Conservation (phyloP, 2,329 filamentous ascomycete genomes). For the Chaetomiaceae sp. region DNA sequence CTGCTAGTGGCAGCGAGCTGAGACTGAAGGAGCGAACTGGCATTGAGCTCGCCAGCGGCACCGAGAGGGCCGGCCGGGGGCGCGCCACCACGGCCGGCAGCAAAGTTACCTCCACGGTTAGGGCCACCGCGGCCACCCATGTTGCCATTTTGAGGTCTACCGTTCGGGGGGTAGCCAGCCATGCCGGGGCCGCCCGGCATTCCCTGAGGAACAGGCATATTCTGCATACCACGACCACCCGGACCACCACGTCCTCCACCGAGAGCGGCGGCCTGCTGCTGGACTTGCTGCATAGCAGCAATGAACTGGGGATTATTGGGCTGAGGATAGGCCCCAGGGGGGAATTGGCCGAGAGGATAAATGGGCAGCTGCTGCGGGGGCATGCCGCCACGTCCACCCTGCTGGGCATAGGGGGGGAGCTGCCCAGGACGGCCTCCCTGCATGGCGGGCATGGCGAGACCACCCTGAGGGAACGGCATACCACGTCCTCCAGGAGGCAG, state of each 20-base stretch:
- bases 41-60: slow-evolving; percentile 38
- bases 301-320: slow-evolving; percentile 75
- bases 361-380: slow-evolving; percentile 81
- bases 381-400: slow-evolving; percentile 81
- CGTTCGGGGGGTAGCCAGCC: slow-evolving; percentile 55
- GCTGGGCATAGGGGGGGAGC: slow-evolving; percentile 80
- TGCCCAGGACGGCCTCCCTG: slow-evolving; percentile 81
- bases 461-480: slow-evolving; percentile 62
- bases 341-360: slow-evolving; percentile 78
- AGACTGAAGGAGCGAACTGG: slow-evolving; percentile 47
- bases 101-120: slow-evolving; percentile 38
- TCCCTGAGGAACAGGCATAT: slow-evolving; percentile 48
- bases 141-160: slow-evolving; percentile 46
- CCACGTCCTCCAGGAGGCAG: slow-evolving; percentile 61
- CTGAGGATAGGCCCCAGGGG: slow-evolving; percentile 72
- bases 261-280: slow-evolving; percentile 51
- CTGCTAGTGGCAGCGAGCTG: slow-evolving; percentile 51
- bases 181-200: slow-evolving; percentile 47
- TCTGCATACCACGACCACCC: slow-evolving; percentile 69
- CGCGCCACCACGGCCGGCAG: slow-evolving; percentile 44
- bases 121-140: slow-evolving; percentile 42
- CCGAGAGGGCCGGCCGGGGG: slow-evolving; percentile 34
- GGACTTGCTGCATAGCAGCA: slow-evolving; percentile 76
- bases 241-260: slow-evolving; percentile 51
- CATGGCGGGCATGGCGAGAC: slow-evolving; percentile 63